Percentiles rank a stretch among this genome's conserved stretches.
These are phyloP conservation scores for Xylaria sp. DNA, from an alignment of 2,329 filamentous ascomycete genomes.

Conservation along the genomic window DNA sequence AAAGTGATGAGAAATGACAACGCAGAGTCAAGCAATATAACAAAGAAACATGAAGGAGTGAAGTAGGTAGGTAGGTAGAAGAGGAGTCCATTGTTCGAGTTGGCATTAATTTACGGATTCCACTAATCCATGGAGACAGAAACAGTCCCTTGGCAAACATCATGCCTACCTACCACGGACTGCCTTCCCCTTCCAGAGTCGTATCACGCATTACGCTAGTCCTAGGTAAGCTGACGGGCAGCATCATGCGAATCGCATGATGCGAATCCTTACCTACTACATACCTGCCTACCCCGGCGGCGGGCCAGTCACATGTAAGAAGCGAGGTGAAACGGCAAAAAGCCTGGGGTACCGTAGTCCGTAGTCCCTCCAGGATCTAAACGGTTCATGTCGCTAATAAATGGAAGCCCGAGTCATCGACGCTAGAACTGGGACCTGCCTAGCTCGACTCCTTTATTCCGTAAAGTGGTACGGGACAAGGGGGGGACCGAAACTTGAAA, in stretches of 20 bases:
- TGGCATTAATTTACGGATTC: too few relatives aligned
- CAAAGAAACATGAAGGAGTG: neutral
- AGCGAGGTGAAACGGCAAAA: neutral
- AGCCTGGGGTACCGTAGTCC: neutral
- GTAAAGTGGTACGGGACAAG: neutral
- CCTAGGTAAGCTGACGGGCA: neutral
- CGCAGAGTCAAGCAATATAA: neutral
- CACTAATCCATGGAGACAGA: neutral
- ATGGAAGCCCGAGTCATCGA: neutral
- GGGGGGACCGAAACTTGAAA: too few relatives aligned
- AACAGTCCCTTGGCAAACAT: neutral
- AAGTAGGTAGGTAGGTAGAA: too few relatives aligned
- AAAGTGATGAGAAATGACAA: neutral
- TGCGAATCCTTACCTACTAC: neutral
- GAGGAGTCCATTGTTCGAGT: too few relatives aligned
- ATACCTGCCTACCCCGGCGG: neutral
- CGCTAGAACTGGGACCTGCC: neutral
- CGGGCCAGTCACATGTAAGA: neutral
- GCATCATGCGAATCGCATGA: neutral
- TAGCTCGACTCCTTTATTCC: neutral
- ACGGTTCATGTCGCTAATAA: neutral
- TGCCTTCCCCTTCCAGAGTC: neutral
- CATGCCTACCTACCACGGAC: too few relatives aligned
- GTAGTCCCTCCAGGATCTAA: neutral
- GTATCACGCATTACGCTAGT: neutral